Base-by-base conservation (phyloP, 768 basidiomycete species). In the Agrocybe pediades region DNA sequence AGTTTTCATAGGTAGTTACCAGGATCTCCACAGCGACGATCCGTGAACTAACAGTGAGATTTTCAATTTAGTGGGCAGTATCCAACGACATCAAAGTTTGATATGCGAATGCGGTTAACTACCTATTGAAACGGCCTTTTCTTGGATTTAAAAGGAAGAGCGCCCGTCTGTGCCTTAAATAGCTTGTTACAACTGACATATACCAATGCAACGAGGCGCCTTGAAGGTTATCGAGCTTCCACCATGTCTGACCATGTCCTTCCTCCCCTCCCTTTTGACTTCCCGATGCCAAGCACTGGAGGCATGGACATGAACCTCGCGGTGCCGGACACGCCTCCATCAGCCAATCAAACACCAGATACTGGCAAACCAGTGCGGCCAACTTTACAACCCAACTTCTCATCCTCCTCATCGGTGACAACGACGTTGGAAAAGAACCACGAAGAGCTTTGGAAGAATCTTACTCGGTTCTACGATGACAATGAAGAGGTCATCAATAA, bases 401-500 rank as follows among this genome's bases (percentile, higher is more conserved):
- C 33, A 13, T 36, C 33, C 3, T 36, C 33, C n/a, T 36, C 33
- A 36, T 36, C 33, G 4, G 33, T 13, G 33, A 13, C 11, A n/a
- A 36, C 33, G n/a, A 36, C 33, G n/a, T n/a, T 36, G 5, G 33
- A 36, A n/a, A 36, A 36, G 33, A 36, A 36, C 11, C 33, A 36
- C 11, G 33, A 36, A 13, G 33, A 36, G 33, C 33, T 36, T n/a
- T 36, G 33, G 33, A 36, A 36, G 20, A 48, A 21, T 16, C 36
- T 55, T 6, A 15, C n/a, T 1, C 42, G 19, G 1, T 41, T 51
- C 19, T 55, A 46, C 29, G 17, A 45, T 9, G 44, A 51, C 33
- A 40, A 55, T 24, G 49, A 55, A 40, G 33, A 51, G 27, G 24
- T 41, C 1, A 23, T 55, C 15, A 44, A 46, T 9, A 23, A 23